Base-by-base conservation (phyloP, 176 grass and related monocot species). In the Puya raimondii region DNA sequence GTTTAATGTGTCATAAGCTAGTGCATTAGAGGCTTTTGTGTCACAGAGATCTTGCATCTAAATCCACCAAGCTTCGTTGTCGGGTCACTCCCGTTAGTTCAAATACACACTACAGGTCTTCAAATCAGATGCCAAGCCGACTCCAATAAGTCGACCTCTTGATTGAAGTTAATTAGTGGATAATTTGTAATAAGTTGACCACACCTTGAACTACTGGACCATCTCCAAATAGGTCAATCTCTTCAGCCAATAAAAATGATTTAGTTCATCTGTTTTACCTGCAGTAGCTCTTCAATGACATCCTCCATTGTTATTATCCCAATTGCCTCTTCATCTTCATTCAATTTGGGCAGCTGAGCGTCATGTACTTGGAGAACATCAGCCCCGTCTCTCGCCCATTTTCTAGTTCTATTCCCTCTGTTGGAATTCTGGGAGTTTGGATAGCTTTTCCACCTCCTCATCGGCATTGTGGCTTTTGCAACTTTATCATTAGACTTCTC, bases 271-370 rank as follows among this genome's bases (percentile, higher is more conserved):
- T 57, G 15, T 16, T 16, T 57, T 57, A 97, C 89, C 94, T 97
- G 94, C 7, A 99, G 79, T 54, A 99, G 86, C 61, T 99, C 94
- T 73, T 99, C 94, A n/a, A 99, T 99, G 49, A 93, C 94, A 78
- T 99, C 94, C 74, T 99, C 89, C 94, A 99, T 99, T 21, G 94
- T 99, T 71, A 99, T 99, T 69, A 91, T 88, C 1, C 94, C 94
- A 8, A 85, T 75, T 12, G 94, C 89, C 64, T 99, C 94, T 79
- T 97, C 87, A 15, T 99, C 75, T 66, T 99, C 94, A 48, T 23
- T 88, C 15, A 99, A 42, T 1, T 56, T 80, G 42, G 94, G 82
- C 15, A 93, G 69, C 23, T 71, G 76, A 53, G 84, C 68, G 42
- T 92, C 78, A 63, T 84, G 75, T 23, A 99, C 81, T 23, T 93